phyloP scores from a whole-genome alignment of 768 basidiomycete species.

The Rhodotorula paludigena region DNA sequence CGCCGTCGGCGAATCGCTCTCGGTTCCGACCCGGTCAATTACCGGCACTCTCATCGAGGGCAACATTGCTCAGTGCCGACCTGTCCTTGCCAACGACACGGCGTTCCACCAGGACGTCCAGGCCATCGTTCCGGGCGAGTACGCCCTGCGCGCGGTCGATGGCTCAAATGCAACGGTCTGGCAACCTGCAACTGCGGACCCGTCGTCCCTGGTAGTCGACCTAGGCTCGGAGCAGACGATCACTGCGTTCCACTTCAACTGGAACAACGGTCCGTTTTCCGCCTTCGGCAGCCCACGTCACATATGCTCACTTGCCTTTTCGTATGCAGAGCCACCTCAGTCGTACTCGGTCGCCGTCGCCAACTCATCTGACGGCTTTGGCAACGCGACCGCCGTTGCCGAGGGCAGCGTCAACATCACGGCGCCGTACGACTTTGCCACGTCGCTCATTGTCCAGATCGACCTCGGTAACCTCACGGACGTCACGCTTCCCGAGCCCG shows the following conservation, averaged over 20 bases:
- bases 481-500: background rate
- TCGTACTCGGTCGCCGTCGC: conserved; percentile 12
- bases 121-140: conserved; percentile 31
- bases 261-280: conserved; percentile 15
- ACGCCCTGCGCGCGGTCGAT: conserved; percentile 27
- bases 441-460: conserved; percentile 9
- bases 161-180: conserved; percentile 35
- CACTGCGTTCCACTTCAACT: conserved; percentile 33
- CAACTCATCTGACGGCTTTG: background rate
- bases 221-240: conserved; percentile 12
- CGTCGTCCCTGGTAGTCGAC: conserved; percentile 17
- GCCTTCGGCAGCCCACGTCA: background rate
- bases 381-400: background rate
- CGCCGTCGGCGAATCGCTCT: conserved; percentile 10
- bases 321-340: conserved; percentile 13
- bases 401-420: conserved; percentile 5
- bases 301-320: background rate
- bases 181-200: conserved; percentile 21
- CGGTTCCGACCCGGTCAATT: conserved; percentile 17
- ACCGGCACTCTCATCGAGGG: conserved; percentile 28
- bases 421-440: conserved; percentile 6
- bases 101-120: background rate
- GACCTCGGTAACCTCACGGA: conserved; percentile 29
- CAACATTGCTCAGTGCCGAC: conserved; percentile 34
- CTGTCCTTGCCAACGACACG: conserved; percentile 22